Base-by-base conservation (phyloP, 176 grass and related monocot species). In the Carex cristatella region DNA sequence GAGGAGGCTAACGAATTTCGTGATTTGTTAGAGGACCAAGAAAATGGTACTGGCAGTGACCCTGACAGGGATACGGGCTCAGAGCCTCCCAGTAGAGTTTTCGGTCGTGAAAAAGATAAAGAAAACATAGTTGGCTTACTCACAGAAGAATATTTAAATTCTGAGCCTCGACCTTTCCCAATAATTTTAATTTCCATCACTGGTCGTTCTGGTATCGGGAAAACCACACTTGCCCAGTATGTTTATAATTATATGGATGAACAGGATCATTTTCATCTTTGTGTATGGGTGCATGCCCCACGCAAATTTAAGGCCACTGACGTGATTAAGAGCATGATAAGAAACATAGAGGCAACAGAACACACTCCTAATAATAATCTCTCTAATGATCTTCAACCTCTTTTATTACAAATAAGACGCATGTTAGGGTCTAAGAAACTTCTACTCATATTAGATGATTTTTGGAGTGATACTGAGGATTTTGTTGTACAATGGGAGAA, bases 301-400 rank as follows among this genome's bases (percentile, higher is more conserved):
- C 28, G 64, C 1, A 66, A 33, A 66, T 66, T 66, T 33, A 33
- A 33, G 28, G 28, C 64, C 0, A 2, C 10, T 14, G 64, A 66
- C 2, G 11, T 33, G 2, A 33, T 66, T 33, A 66, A 66, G 10
- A 33, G 15, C 0, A 66, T 35, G 30, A 3, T 66, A 12, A 1
- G 2, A n/a, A 33, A 0, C 30, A 66, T 66, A 33, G 0, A 13
- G 10, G 3, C 64, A 66, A 66, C 33, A 12, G 1, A 33, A 4
- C 0, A 0, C 0, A 1, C 27, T 5, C 0, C 3, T 11, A 13
- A 1, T 33, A 0, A 32, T 33, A 0, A 13, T 46, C 1, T 7
- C 44, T 46, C 44, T 33, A 5, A n/a, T n/a, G 1, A 32, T 13
- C 64, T 66, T 3, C 2, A 32, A 35, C 2, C 11, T 4, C 64